Base-by-base conservation (phyloP, 805 yeast species). In the Barnettozyma wickerhamii region DNA sequence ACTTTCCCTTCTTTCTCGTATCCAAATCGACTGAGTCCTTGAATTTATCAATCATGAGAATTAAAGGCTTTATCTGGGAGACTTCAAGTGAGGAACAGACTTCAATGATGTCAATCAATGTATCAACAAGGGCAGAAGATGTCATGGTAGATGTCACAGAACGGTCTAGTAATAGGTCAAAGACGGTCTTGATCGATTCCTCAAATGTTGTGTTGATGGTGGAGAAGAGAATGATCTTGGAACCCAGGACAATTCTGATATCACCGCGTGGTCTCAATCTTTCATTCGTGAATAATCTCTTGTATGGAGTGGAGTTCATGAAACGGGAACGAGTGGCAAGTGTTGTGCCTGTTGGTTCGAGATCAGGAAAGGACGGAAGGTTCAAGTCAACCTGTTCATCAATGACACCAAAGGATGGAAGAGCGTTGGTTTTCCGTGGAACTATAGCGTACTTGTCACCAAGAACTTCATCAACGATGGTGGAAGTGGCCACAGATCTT, bases 21-120 rank as follows among this genome's bases (percentile, higher is more conserved):
- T 33, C 23, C 4, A 45, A 27, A 18, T 55, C 56, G 9, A 55
- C 35, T 14, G 42, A 47, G 36, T 45, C 36, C 15, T 35, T 43
- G 30, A 52, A 52, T 20, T 50, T 44, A 29, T 55, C 59, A 15
- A 50, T 34, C 33, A 52, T 35, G 1, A 40, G 36, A 0, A 52
- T 28, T n/a, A 54, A 38, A 1, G 50, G 44, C 14, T 40, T 46
- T 1, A 51, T 40, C 13, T 50, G 46, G 14, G 14, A 10, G 2
- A 40, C 42, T 5, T 44, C 39, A 3, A 45, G 19, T 18, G 20
- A 41, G 3, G 42, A 41, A 30, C 54, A 46, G 19, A 55, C 46
- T 18, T 36, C 53, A 27, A 53, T 19, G 6, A 48, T 28, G 1
- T 19, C 17, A 12, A 41, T 40, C 30, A 51, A 30, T 9, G 45